Conservation (phyloP, 2,329 filamentous ascomycete genomes). For the Elsinoe necatrix region DNA sequence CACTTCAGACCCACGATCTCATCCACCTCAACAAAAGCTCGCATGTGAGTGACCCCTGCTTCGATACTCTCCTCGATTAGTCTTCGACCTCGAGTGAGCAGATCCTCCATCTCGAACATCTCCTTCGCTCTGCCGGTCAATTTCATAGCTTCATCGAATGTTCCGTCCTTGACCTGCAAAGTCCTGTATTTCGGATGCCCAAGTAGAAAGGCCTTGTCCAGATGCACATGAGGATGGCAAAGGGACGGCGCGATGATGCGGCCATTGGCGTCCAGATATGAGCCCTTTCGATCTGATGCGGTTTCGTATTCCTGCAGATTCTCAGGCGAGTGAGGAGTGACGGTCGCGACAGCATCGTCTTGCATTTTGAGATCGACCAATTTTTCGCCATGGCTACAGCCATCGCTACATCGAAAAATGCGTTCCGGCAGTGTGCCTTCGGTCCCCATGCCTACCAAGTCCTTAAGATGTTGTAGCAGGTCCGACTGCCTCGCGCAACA, state of each 20-base stretch:
- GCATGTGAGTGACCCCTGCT: constrained; percentile 59
- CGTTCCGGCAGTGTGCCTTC: background rate
- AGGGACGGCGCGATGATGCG: constrained; percentile 47
- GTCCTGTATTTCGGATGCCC: constrained; percentile 52
- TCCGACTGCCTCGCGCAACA: too few species aligned
- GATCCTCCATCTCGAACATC: constrained; percentile 52
- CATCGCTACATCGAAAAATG: background rate
- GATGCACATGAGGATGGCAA: constrained; percentile 65
- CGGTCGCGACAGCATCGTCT: background rate
- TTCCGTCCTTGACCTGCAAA: constrained; percentile 51
- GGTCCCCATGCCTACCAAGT: background rate
- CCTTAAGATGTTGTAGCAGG: too few species aligned
- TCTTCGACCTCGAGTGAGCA: constrained; percentile 55
- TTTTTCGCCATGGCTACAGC: background rate
- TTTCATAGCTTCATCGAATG: constrained; percentile 57
- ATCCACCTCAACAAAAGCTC: constrained; percentile 65
- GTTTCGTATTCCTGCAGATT: background rate
- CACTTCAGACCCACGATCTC: constrained; percentile 51
- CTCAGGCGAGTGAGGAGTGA: background rate
- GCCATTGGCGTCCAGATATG: constrained; percentile 33
- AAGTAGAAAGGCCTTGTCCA: constrained; percentile 58
- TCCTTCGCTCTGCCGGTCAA: constrained; percentile 53
- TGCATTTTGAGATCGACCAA: background rate
- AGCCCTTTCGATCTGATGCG: background rate
- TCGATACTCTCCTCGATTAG: constrained; percentile 56